Base-by-base conservation (phyloP, 371 early-diverging fungal species). In the Coemansia sp. region DNA sequence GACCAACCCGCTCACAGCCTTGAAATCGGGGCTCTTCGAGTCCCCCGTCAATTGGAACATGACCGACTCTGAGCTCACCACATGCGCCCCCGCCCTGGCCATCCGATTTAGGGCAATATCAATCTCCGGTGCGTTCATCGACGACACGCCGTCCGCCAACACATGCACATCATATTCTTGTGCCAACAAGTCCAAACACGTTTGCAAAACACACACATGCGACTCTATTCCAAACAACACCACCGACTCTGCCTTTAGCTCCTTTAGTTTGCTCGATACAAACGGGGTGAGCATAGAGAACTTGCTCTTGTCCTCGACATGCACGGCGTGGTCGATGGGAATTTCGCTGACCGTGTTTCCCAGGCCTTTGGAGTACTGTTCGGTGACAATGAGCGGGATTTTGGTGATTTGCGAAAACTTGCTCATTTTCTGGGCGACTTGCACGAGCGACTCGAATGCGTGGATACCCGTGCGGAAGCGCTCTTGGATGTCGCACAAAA, bases 171-270 rank as follows among this genome's bases (percentile, higher is more conserved):
- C 86, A 66, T 84, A 84, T 63, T 88, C 82, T 40, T 85, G 78
- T 40, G 90, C 89, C 42, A 92, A 73, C 10, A 97, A 78, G 50
- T 96, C 98, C 66, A 97, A 82, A 14, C 92, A 90, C 2, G 97
- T 94, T 81, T 97, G 96, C 58, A 91, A 77, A 4, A 97, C 91
- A 79, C 98, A 97, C 2, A 96, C 95, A 69, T 97, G 98, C 34
- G 93, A 84, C 84, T 95, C 97, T 68, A 94, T 92, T 31, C 97
- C 98, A 72, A 92, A 89, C 21, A 97, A 79, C n/a, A 97, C 85
- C 6, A 92, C 88, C 3, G 90, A 89, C 48, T 87, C 81, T 7
- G 82, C 83, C 27, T 85, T 75, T 48, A 83, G 73, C 27, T 85
- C 80, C 64, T 84, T 70, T 13, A 93, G 76, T n/a, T 84, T 68